A percentile compares a stretch with the other conserved stretches of the same genome.
phyloP scores from a whole-genome alignment of 2,329 filamentous ascomycete species.

The Ascochyta rabiei region DNA sequence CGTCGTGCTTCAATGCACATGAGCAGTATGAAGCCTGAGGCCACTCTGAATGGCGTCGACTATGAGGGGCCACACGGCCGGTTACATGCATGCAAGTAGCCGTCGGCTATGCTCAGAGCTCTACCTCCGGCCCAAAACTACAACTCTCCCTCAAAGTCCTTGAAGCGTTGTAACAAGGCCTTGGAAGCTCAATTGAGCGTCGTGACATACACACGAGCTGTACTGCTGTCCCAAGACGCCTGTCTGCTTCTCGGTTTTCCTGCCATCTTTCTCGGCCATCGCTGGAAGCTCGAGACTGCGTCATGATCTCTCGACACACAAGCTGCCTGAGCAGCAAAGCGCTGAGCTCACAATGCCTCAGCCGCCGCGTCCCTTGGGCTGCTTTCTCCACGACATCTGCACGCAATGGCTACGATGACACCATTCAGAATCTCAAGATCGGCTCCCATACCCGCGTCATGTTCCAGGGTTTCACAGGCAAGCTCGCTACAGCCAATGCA shows the following conservation, averaged over 20 bases:
- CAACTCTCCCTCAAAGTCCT: constrained; percentile 1
- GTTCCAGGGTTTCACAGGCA: constrained; percentile 74
- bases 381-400: constrained; percentile 39
- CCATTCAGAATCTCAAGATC: constrained; percentile 70
- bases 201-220: neutral
- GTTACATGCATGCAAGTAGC: constrained; percentile 15
- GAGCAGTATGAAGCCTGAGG: constrained; percentile 2
- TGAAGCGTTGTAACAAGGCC: neutral
- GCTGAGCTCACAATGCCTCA: neutral
- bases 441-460: constrained; percentile 70
- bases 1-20: neutral
- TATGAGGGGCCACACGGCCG: constrained; percentile 10
- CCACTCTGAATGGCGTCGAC: constrained; percentile 1
- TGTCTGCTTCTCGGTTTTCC: neutral
- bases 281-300: constrained; percentile 1
- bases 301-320: constrained; percentile 19
- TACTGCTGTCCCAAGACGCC: neutral
- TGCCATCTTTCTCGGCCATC: neutral
- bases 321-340: constrained; percentile 16
- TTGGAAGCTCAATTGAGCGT: constrained; percentile 2
- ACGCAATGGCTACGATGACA: constrained; percentile 61
- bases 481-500: constrained; percentile 74
- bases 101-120: constrained; percentile 17
- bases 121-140: constrained; percentile 8
- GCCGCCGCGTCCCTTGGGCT: constrained; percentile 16